A percentile compares a stretch with the other conserved stretches of the same genome.
These are phyloP conservation scores for Triticum urartu DNA, from an alignment of 176 grass and related monocot species.

Conservation along the genomic window DNA sequence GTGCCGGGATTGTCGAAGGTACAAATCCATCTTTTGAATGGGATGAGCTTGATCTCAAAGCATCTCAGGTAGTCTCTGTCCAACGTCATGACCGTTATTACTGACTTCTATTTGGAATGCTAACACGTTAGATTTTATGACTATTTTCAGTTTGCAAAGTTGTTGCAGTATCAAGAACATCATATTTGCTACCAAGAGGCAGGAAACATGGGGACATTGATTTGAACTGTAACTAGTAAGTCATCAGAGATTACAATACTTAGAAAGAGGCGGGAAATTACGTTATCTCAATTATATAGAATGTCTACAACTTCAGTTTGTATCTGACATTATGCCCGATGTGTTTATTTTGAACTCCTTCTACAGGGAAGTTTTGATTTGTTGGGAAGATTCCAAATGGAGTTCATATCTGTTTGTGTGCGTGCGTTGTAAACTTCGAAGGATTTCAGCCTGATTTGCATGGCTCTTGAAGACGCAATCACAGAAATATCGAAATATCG, in stretches of 20 bases:
- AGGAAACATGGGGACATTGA: conserved; percentile 49
- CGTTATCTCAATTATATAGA: background rate
- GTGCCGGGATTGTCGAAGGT: conserved; percentile 87
- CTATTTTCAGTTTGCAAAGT: conserved; percentile 70
- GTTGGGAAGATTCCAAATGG: conserved; percentile 18
- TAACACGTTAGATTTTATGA: background rate
- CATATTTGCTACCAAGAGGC: conserved; percentile 49
- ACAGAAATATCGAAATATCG: background rate
- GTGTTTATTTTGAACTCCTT: background rate
- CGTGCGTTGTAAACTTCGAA: background rate
- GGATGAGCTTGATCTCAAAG: conserved; percentile 85
- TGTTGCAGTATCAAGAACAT: conserved; percentile 61
- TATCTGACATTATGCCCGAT: background rate
- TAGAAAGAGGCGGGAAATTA: background rate
- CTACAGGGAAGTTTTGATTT: conserved; percentile 22
- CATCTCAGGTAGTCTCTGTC: conserved; percentile 59
- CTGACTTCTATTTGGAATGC: conserved; percentile 5
- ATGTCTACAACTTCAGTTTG: background rate
- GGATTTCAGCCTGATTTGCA: background rate
- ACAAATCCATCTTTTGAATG: conserved; percentile 92
- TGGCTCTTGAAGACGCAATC: background rate
- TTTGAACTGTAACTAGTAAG: conserved; percentile 48
- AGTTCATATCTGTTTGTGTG: background rate
- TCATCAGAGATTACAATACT: conserved; percentile 13
- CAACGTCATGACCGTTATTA: background rate